A percentile compares a stretch with the other conserved stretches of the same genome.
Evolutionary conservation across 1,284 basidiomycete species (phyloP).

Genomic region (Moesziomyces sp.): DNA sequence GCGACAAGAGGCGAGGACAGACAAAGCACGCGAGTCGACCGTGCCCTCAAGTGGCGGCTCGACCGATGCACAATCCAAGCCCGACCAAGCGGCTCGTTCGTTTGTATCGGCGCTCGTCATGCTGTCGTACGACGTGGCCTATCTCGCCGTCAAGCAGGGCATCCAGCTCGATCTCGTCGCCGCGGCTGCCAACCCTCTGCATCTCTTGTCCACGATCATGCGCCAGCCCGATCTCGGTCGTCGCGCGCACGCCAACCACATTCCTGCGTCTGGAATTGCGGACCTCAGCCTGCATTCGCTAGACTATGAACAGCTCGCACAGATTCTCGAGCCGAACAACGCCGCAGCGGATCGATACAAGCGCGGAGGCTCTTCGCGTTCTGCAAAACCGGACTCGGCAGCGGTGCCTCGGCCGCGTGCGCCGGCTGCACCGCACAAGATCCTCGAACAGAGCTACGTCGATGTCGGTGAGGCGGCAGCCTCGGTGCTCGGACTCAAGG

Average conservation of each 20-base stretch:
- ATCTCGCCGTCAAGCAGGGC: slow-evolving; percentile 51
- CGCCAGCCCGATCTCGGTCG: slow-evolving; percentile 33
- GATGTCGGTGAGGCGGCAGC: slow-evolving; percentile 52
- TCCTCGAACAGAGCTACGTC: slow-evolving; percentile 54
- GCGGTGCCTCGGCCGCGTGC: background rate
- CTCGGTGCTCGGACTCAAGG: slow-evolving; percentile 44
- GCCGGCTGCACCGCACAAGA: slow-evolving; percentile 9
- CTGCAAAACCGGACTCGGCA: slow-evolving; percentile 4
- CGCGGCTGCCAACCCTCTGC: slow-evolving; percentile 51
- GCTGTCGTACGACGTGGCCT: slow-evolving; percentile 55
- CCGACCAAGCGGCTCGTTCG: slow-evolving; percentile 43
- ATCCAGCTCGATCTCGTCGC: slow-evolving; percentile 51
- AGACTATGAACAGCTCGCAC: slow-evolving; percentile 47
- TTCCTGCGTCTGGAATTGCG: slow-evolving; percentile 18
- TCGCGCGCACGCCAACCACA: slow-evolving; percentile 34
- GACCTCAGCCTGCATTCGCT: slow-evolving; percentile 32
- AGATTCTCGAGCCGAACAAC: slow-evolving; percentile 42
- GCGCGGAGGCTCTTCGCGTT: slow-evolving; percentile 7
- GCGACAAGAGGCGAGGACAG: background rate
- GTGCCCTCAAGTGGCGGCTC: background rate
- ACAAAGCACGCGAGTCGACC: slow-evolving; percentile 4
- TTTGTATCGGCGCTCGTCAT: slow-evolving; percentile 54
- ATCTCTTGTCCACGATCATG: slow-evolving; percentile 30
- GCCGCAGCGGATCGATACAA: slow-evolving; percentile 34
- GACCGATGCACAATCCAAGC: slow-evolving; percentile 19